Conservation (phyloP, 352 stramenopile genomes). For the Achlya hypogyna region DNA sequence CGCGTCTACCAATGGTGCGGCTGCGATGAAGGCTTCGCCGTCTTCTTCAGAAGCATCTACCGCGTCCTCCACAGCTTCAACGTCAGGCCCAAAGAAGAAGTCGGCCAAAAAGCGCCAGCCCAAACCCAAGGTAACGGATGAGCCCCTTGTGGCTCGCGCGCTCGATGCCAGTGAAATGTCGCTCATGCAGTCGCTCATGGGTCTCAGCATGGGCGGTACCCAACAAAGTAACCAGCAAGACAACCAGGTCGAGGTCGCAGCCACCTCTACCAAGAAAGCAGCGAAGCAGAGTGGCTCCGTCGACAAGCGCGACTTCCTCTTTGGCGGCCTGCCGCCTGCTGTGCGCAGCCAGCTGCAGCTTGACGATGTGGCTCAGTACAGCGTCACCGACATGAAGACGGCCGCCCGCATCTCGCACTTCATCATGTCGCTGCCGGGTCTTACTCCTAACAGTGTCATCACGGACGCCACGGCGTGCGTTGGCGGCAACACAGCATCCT, state of each 20-base stretch:
- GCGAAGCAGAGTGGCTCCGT: slow-evolving; percentile 38
- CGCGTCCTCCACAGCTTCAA: not conserved
- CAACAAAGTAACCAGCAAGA: not conserved
- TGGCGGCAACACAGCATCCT: slow-evolving; percentile 70
- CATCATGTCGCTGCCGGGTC: slow-evolving; percentile 39
- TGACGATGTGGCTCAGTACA: slow-evolving; percentile 68
- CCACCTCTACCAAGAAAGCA: not conserved
- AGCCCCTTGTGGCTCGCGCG: not conserved
- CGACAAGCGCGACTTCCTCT: slow-evolving; percentile 81
- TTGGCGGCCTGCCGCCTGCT: slow-evolving; percentile 62
- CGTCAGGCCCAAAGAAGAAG: not conserved
- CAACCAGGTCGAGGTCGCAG: not conserved
- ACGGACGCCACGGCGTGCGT: slow-evolving; percentile 76
- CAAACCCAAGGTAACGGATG: not conserved
- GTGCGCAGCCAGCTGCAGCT: slow-evolving; percentile 57
- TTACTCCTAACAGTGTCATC: slow-evolving; percentile 23
- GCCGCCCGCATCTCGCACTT: slow-evolving; percentile 61
- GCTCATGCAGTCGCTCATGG: slow-evolving; percentile 7
- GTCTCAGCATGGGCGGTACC: not conserved
- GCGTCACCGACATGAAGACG: slow-evolving; percentile 73
- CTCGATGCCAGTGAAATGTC: slow-evolving; percentile 9
- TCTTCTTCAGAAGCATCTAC: not conserved
- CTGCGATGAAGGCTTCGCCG: not conserved
- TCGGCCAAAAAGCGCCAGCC: not conserved
- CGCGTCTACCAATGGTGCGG: not conserved